Base-by-base conservation (phyloP, 2,329 filamentous ascomycete species). In the Pseudonectria buxi region DNA sequence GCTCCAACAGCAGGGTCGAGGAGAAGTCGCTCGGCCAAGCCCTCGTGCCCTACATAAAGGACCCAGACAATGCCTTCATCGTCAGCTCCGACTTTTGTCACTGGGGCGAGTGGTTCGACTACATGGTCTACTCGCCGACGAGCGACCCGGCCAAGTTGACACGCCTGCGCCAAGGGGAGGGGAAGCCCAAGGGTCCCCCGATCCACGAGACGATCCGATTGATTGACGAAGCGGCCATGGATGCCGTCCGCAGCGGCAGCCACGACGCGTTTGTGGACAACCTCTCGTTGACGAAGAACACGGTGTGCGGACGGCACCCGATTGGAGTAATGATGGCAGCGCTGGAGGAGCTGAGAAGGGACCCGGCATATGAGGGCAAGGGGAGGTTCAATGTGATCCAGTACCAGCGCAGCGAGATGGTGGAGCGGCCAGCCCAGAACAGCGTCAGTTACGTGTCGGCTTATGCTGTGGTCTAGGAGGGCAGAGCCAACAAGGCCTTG, bases 21-120 rank as follows among this genome's bases (percentile, higher is more conserved):
- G 90, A 96, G 61, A 74, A 75, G 32, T 65, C 60, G 2, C 77
- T 83, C 37, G 92, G 87, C 3, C 52, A 65, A 16, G 57, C 88
- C n/a, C 68, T 98, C 7, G 76, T 84, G 2, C 81, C 83, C 0
- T 94, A 92, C 57, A 65, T 98, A 6, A 68, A 71, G 24, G 83
- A 95, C 48, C 76, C 81, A 0, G 66, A 72, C 10, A 94, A 86
- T 41, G 78, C 82, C 2, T 95, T 96, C 56, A 74, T 98, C 41
- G 74, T 96, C 44, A 92, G 85, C 58, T 95, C 88, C 1, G 92
- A 98, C 59, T 98, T 98, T 59, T 95, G 90, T 46, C 92, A 98
- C 61, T 98, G 92, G 92, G 92, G 92, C 10, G 50, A 69, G 1
- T 74, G 86, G 32, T 98, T 95, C 60, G 32, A 32, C 36, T 98